Conservation (phyloP, 768 basidiomycete genomes). For the Leccinum broughii region DNA sequence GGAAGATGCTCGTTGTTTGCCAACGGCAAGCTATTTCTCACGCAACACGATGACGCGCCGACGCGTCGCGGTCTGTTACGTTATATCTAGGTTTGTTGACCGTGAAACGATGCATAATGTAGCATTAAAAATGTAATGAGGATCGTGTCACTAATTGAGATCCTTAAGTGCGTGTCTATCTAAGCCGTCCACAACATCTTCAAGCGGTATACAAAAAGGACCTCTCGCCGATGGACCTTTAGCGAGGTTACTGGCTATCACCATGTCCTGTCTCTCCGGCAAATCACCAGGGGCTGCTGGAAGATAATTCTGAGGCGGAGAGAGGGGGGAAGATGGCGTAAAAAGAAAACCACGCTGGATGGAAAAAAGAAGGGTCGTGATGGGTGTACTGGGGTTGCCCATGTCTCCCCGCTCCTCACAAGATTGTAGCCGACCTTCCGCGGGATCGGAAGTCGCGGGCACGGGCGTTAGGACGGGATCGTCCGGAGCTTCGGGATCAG, state of each 20-base stretch:
- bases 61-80: slow-evolving; percentile 21
- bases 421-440: background rate
- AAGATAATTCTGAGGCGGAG: slow-evolving; percentile 52
- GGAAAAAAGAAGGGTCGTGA: slow-evolving; percentile 58
- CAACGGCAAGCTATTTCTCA: slow-evolving; percentile 21
- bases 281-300: background rate
- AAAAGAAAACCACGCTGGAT: slow-evolving; percentile 71
- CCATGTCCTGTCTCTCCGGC: slow-evolving; percentile 7
- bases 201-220: slow-evolving; percentile 13
- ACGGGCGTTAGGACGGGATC: background rate
- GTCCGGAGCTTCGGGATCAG: slow-evolving; percentile 7
- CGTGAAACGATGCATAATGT: slow-evolving; percentile 4
- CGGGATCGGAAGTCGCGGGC: background rate
- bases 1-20: slow-evolving; percentile 9
- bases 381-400: slow-evolving; percentile 52
- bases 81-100: background rate
- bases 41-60: slow-evolving; percentile 25
- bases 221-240: background rate
- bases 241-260: background rate
- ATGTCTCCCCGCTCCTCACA: slow-evolving; percentile 5
- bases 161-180: slow-evolving; percentile 27
- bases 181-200: slow-evolving; percentile 13
- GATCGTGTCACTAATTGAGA: slow-evolving; percentile 23
- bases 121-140: slow-evolving; percentile 3
- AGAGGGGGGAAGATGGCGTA: slow-evolving; percentile 61